These are phyloP conservation scores for Rheum nobile DNA, from an alignment of 148 eudicot genomes.

Conservation along the genomic window DNA sequence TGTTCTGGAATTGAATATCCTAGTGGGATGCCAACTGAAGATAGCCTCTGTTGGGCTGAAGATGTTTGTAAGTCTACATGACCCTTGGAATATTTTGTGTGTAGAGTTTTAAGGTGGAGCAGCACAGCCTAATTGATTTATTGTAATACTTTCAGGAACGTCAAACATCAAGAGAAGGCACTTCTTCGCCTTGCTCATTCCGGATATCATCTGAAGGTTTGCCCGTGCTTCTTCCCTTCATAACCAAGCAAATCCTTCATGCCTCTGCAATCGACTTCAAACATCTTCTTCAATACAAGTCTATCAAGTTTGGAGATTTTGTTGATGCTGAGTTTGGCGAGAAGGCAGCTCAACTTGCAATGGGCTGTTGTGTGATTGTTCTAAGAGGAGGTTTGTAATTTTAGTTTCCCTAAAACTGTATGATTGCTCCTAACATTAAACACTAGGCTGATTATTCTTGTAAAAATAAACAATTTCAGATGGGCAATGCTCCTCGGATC, in stretches of 20 bases:
- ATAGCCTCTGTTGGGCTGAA: conserved; percentile 92
- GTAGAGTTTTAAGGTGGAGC: neutral
- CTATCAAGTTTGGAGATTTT: conserved; percentile 68
- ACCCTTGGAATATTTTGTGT: neutral
- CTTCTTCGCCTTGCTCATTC: conserved; percentile 55
- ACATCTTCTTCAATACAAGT: conserved; percentile 76
- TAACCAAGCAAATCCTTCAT: conserved; percentile 73
- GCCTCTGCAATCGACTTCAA: conserved; percentile 69
- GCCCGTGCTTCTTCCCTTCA: conserved; percentile 78
- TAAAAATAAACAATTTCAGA: conserved; percentile 23
- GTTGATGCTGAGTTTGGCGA: conserved; percentile 61
- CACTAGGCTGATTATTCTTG: neutral
- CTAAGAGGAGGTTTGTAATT: conserved; percentile 53
- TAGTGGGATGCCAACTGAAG: conserved; percentile 78
- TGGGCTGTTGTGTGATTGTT: conserved; percentile 83
- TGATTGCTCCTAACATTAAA: neutral
- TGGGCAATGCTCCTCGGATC: conserved; percentile 15
- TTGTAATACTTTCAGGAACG: conserved; percentile 41
- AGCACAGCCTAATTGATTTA: neutral
- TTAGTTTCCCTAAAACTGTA: neutral
- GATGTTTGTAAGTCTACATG: conserved; percentile 84
- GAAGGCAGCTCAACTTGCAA: conserved; percentile 43
- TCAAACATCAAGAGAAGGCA: conserved; percentile 80
- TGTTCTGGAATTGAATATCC: conserved; percentile 67
- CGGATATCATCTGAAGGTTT: conserved; percentile 98